A percentile compares a stretch with the other conserved stretches of the same genome.
These are phyloP conservation scores for Phytophthora crassamura DNA, from an alignment of 352 stramenopile genomes.

Conservation along the genomic window DNA sequence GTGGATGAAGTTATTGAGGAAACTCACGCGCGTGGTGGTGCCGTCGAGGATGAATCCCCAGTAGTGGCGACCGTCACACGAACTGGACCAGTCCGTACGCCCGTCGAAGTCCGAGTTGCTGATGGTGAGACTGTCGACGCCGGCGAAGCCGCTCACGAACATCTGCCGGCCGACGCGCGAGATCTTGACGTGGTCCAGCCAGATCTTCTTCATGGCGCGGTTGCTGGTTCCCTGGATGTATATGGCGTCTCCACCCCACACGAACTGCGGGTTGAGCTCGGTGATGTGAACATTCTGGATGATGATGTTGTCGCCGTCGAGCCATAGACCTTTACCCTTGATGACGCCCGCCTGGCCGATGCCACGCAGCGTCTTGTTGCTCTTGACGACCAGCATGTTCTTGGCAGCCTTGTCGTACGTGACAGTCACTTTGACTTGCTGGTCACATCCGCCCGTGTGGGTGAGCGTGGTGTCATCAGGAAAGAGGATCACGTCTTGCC, in stretches of 20 bases:
- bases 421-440: conserved; percentile 33
- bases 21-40: conserved; percentile 26
- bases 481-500: conserved; percentile 50
- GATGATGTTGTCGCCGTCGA: conserved; percentile 43
- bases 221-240: conserved; percentile 30
- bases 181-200: conserved; percentile 59
- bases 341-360: conserved; percentile 29
- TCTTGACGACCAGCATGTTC: conserved; percentile 25
- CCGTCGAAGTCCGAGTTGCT: conserved; percentile 62
- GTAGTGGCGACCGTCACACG: conserved; percentile 59
- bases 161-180: conserved; percentile 45
- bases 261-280: conserved; percentile 48
- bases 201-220: conserved; percentile 32
- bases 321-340: conserved; percentile 32
- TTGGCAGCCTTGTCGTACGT: conserved; percentile 38
- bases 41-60: conserved; percentile 44
- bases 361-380: conserved; percentile 43
- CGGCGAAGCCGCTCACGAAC: conserved; percentile 41
- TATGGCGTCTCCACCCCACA: conserved; percentile 40
- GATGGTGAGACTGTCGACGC: conserved; percentile 51
- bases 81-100: conserved; percentile 39
- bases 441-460: conserved; percentile 49
- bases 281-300: conserved; percentile 52
- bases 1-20: conserved; percentile 50
- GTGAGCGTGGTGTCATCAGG: conserved; percentile 42